These are phyloP conservation scores for Coemansia sp. DNA, from an alignment of 371 early-diverging fungal species.

Conservation along the genomic window DNA sequence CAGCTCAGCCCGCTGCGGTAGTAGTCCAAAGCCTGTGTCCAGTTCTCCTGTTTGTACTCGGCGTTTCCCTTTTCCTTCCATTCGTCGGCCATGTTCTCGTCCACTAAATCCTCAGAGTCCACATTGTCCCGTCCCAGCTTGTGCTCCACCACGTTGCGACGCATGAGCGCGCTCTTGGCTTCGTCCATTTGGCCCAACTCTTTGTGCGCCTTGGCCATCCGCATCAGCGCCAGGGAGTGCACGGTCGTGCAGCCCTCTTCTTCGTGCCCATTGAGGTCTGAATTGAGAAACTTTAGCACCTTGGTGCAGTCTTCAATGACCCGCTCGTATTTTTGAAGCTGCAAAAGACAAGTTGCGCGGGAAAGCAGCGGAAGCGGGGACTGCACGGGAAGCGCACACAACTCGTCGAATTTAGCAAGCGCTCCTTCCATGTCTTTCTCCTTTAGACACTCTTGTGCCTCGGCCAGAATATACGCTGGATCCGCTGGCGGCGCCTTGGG, in stretches of 20 bases:
- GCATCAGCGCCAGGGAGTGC: slow-evolving; percentile 51
- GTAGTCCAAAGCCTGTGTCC: slow-evolving; percentile 42
- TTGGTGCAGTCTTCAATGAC: slow-evolving; percentile 52
- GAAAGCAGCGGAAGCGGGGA: slow-evolving; percentile 51
- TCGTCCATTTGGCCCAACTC: slow-evolving; percentile 50
- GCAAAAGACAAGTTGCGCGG: slow-evolving; percentile 49
- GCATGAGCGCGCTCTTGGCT: slow-evolving; percentile 51
- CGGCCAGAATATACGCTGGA: slow-evolving; percentile 44
- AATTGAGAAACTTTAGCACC: slow-evolving; percentile 50
- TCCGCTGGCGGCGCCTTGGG: slow-evolving; percentile 43
- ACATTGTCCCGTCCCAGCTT: slow-evolving; percentile 43
- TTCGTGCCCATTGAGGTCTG: slow-evolving; percentile 43
- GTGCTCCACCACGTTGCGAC: slow-evolving; percentile 52
- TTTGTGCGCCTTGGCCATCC: slow-evolving; percentile 54
- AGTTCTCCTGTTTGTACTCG: slow-evolving; percentile 50
- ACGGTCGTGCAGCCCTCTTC: slow-evolving; percentile 52
- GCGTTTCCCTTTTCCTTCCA: slow-evolving; percentile 52
- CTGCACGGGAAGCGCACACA: slow-evolving; percentile 49
- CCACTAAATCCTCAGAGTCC: slow-evolving; percentile 17
- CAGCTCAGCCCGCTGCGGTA: slow-evolving; percentile 47
- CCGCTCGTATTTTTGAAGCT: slow-evolving; percentile 44
- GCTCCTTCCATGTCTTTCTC: slow-evolving; percentile 48
- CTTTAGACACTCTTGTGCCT: slow-evolving; percentile 47
- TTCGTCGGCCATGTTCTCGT: slow-evolving; percentile 39
- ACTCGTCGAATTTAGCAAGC: slow-evolving; percentile 49